phyloP scores from a whole-genome alignment of 148 eudicot genomes.

The Fagopyrum tataricum region DNA sequence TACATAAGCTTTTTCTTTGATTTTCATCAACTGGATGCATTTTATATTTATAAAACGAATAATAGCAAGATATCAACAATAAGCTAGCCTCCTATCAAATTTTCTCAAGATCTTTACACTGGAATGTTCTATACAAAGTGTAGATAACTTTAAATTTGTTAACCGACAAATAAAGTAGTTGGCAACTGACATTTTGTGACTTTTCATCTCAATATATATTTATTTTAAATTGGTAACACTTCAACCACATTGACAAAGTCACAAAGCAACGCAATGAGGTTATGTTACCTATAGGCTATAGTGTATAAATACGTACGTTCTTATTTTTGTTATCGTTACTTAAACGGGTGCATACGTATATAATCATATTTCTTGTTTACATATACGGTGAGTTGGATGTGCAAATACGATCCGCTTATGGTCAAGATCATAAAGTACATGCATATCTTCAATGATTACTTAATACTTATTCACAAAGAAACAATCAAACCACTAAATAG shows the following conservation, averaged over 20 bases:
- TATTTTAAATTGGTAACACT: not conserved
- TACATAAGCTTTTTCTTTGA: not conserved
- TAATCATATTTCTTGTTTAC: not conserved
- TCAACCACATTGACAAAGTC: not conserved
- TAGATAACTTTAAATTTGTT: not conserved
- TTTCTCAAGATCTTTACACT: not conserved
- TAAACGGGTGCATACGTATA: not conserved
- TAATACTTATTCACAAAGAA: not conserved
- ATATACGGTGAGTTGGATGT: not conserved
- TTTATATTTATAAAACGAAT: not conserved
- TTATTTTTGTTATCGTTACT: not conserved
- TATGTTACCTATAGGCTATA: not conserved
- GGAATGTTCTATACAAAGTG: not conserved
- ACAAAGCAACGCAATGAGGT: no score
- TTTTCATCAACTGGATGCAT: slow-evolving; percentile 1
- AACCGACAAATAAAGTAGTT: not conserved
- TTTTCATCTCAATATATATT: not conserved
- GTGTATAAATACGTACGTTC: not conserved
- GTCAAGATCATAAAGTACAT: not conserved
- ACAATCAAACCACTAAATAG: not conserved
- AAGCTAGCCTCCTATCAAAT: no score
- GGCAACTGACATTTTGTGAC: not conserved
- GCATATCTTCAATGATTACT: not conserved
- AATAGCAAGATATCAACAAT: not conserved
- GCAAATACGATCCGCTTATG: not conserved